Evolutionary conservation across 1,139 yeast genomes (phyloP).

Genomic region (Neolecta irregularis): DNA sequence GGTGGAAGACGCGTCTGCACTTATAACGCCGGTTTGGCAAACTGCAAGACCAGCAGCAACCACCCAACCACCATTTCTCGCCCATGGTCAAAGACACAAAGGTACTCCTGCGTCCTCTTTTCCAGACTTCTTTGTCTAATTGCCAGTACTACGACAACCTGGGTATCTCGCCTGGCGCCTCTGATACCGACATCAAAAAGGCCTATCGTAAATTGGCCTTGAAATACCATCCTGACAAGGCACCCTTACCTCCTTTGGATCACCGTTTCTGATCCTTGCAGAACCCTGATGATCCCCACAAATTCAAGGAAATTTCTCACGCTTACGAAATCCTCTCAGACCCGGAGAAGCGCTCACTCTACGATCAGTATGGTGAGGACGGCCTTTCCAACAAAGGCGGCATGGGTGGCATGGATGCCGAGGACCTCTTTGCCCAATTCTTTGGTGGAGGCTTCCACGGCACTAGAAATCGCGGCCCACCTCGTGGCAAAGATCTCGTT

Average conservation of each 20-base stretch:
- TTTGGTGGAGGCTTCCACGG: constrained; percentile 47
- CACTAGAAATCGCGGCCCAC: constrained; percentile 59
- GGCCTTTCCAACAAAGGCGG: constrained; percentile 80
- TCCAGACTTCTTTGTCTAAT: too few relatives aligned
- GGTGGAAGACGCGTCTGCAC: too few relatives aligned
- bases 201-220: constrained; percentile 64
- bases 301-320: constrained; percentile 16
- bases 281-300: too few relatives aligned
- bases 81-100: constrained; percentile 4
- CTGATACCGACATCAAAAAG: constrained; percentile 75
- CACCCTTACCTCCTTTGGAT: too few relatives aligned
- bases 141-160: constrained; percentile 76
- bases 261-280: too few relatives aligned
- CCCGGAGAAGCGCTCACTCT: constrained; percentile 71
- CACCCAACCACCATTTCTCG: too few relatives aligned
- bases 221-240: constrained; percentile 88
- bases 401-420: constrained; percentile 49
- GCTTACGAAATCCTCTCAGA: constrained; percentile 65
- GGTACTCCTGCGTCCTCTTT: too few relatives aligned
- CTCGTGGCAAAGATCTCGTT: constrained; percentile 63
- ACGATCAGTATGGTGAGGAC: constrained; percentile 85
- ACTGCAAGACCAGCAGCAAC: too few relatives aligned
- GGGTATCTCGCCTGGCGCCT: constrained; percentile 52
- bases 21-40: too few relatives aligned
- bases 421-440: constrained; percentile 84